Evolutionary conservation across 805 yeast genomes (phyloP).

Genomic region (Metschnikowia amazonensis): DNA sequence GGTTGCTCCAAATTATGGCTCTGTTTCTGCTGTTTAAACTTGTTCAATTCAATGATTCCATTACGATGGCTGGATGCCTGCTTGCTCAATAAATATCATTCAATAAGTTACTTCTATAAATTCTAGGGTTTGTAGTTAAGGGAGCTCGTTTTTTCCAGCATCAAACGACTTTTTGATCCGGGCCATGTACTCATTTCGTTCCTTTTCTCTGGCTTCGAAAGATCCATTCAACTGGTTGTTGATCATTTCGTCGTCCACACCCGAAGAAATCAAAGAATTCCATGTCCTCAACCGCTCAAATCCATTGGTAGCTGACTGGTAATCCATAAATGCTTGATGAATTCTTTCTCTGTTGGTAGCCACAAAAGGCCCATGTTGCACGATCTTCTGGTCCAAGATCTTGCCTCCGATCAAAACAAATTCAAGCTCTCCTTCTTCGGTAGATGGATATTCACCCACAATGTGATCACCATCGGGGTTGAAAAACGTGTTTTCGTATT

Average conservation of each 20-base stretch:
- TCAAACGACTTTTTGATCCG: slow-evolving; percentile 3
- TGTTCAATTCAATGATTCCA: background rate
- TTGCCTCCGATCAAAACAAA: slow-evolving; percentile 75
- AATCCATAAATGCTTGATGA: slow-evolving; percentile 66
- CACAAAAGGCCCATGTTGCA: slow-evolving; percentile 96
- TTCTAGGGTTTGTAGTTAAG: background rate
- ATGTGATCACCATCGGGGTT: slow-evolving; percentile 65
- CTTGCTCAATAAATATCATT: background rate
- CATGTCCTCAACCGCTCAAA: slow-evolving; percentile 65
- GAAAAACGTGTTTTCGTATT: slow-evolving; percentile 57
- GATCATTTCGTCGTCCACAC: slow-evolving; percentile 41
- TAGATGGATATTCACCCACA: slow-evolving; percentile 42
- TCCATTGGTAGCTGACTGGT: slow-evolving; percentile 64
- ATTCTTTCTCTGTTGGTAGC: slow-evolving; percentile 66
- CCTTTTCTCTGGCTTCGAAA: slow-evolving; percentile 28
- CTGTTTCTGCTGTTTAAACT: slow-evolving; percentile 4
- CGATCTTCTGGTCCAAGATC: slow-evolving; percentile 66
- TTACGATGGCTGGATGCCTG: background rate
- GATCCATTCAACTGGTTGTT: slow-evolving; percentile 36
- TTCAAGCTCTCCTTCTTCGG: slow-evolving; percentile 43
- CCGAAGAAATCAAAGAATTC: slow-evolving; percentile 46
- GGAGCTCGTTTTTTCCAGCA: slow-evolving; percentile 3
- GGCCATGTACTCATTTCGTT: slow-evolving; percentile 13
- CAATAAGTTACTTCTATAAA: background rate
- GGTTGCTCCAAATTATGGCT: slow-evolving; percentile 7